These are phyloP conservation scores for Solanum infundibuliforme DNA, from an alignment of 257 asterid species.

Conservation along the genomic window DNA sequence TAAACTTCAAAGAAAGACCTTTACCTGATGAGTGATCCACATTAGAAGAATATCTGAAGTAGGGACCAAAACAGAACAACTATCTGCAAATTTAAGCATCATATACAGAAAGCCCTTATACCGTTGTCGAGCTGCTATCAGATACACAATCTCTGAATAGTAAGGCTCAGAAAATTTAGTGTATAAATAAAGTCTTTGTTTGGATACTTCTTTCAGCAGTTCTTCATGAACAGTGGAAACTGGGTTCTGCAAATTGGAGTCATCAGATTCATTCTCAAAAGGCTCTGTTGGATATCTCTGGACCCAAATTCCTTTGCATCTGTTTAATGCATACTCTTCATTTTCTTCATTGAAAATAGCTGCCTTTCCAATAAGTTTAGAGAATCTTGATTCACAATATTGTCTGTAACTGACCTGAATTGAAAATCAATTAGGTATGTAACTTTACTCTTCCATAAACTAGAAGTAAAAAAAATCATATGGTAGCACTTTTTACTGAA, in stretches of 20 bases:
- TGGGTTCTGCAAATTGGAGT: neutral
- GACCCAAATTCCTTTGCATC: conserved; percentile 75
- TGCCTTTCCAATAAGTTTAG: conserved; percentile 60
- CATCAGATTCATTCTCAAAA: conserved; percentile 58
- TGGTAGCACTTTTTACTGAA: neutral
- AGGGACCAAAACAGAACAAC: conserved; percentile 53
- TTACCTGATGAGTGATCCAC: conserved; percentile 86
- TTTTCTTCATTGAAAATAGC: conserved; percentile 70
- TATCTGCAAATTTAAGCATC: conserved; percentile 45
- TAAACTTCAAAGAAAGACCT: neutral
- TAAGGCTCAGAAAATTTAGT: conserved; percentile 51
- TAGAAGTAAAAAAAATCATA: neutral
- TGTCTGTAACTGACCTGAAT: conserved; percentile 52
- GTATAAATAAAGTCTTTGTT: conserved; percentile 31
- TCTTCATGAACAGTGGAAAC: conserved; percentile 20
- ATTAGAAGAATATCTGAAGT: conserved; percentile 71
- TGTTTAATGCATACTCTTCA: conserved; percentile 69
- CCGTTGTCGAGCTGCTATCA: conserved; percentile 73
- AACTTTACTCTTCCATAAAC: neutral
- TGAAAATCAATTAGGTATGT: neutral
- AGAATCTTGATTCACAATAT: conserved; percentile 75
- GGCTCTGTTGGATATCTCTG: conserved; percentile 53
- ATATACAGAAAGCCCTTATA: conserved; percentile 59
- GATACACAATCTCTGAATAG: conserved; percentile 57
- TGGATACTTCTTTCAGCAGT: conserved; percentile 44